phyloP scores from a whole-genome alignment of 305 asterid genomes.

The Ajuga reptans region DNA sequence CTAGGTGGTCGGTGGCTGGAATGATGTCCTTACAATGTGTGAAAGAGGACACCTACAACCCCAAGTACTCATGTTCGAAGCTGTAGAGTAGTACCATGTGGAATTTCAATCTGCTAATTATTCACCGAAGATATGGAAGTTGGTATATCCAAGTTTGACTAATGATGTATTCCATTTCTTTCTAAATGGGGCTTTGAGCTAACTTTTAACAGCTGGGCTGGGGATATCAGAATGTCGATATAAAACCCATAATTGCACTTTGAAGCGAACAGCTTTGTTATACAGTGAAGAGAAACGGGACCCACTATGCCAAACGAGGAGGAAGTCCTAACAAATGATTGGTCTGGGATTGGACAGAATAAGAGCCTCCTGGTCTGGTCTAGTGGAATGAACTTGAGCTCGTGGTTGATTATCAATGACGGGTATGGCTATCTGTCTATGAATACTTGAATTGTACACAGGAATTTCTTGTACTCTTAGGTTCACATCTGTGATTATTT shows the following conservation, averaged over 20 bases:
- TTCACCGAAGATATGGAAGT: constrained; percentile 12
- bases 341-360: constrained; percentile 21
- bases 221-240: constrained; percentile 21
- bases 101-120: constrained; percentile 14
- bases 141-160: constrained; percentile 23
- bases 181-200: constrained; percentile 18
- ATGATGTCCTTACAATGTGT: constrained; percentile 70
- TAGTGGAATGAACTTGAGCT: constrained; percentile 15
- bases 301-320: constrained; percentile 5
- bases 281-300: constrained; percentile 25
- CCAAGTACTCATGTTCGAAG: constrained; percentile 85
- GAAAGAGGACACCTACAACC: constrained; percentile 94
- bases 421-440: constrained; percentile 5
- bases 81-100: constrained; percentile 40
- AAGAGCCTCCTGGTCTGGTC: constrained; percentile 9
- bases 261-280: constrained; percentile 18
- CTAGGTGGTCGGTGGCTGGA: constrained; percentile 86
- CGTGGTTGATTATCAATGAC: constrained; percentile 1
- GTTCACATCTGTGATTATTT: constrained; percentile 24
- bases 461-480: constrained; percentile 22
- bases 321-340: constrained; percentile 24
- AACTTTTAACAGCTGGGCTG: constrained; percentile 14
- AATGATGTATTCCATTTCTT: constrained; percentile 3
- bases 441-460: constrained; percentile 31
- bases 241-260: constrained; percentile 28